Base-by-base conservation (phyloP, 208 protist genomes). In the Leishmania tarentolae region DNA sequence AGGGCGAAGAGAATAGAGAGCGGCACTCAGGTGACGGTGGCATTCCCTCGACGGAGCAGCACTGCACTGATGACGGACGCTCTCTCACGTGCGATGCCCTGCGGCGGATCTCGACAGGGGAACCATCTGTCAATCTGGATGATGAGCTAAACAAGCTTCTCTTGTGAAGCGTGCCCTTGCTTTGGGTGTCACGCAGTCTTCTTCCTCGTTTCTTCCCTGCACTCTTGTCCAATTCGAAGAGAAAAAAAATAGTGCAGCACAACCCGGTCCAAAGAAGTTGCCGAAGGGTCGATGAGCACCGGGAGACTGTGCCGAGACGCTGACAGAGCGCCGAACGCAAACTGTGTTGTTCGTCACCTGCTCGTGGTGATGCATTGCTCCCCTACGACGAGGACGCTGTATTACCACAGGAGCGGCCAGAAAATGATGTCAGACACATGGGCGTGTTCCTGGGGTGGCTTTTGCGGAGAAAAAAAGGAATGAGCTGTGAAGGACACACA, bases 111-210 rank as follows among this genome's bases (percentile, higher is more conserved):
- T 28, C 57, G 13, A 70, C 75, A 21, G 76, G 24, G 13, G 81
- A 85, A 44, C 72, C 76, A 35, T 81, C 81, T 4, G 81, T 94
- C 21, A 90, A 94, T 79, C 87, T 94, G 28, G 91, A 94, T 66
- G 91, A 92, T 6, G 92, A 94, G 59, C 85, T 95, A 2, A 86
- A 89, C 78, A 90, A 86, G 61, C 78, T 95, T 17, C 76, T 93
- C 37, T 47, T 87, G 19, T 81, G 53, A 77, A 2, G 28, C 1
- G 9, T n/a, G 4, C 52, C 24, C 19, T 17, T 50, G 44, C 4
- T 44, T 8, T 72, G 2, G 68, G 40, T 17, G 47, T 47, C 24
- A 11, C 19, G 24, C n/a, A 1, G 15, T 31, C 24, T 50, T 47
- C 19, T 31, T 63, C 7, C 6, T 63, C 57, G 24, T 63, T 63